These are phyloP conservation scores for Didymellaceae sp. DNA, from an alignment of 2,329 filamentous ascomycete species.

Conservation along the genomic window DNA sequence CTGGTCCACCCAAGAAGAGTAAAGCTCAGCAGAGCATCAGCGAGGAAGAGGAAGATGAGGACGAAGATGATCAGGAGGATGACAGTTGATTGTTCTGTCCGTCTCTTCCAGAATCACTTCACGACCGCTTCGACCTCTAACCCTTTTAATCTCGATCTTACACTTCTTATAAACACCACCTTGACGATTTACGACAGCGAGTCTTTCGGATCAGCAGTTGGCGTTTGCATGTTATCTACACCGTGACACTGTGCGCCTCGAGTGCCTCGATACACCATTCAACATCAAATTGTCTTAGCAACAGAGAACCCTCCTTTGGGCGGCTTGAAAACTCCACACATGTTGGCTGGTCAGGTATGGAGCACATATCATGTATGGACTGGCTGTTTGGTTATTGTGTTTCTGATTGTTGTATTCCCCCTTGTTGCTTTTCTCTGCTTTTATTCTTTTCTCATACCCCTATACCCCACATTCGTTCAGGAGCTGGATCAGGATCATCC, in stretches of 20 bases:
- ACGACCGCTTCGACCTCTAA: constrained; percentile 20
- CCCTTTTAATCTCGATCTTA: constrained; percentile 30
- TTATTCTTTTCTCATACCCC: constrained; percentile 19
- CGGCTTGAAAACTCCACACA: constrained; percentile 27
- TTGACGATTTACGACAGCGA: constrained; percentile 49
- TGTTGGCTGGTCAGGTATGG: constrained; percentile 10
- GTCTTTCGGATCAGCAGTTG: constrained; percentile 40
- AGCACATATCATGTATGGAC: constrained; percentile 13
- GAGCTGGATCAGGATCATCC: constrained; percentile 26
- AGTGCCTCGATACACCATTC: constrained; percentile 25
- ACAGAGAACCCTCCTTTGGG: constrained; percentile 19
- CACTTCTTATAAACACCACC: constrained; percentile 31
- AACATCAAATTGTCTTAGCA: constrained; percentile 45
- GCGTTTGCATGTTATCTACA: constrained; percentile 42
- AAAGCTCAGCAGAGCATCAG: constrained; percentile 58
- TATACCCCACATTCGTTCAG: constrained; percentile 24
- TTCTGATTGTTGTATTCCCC: constrained; percentile 19
- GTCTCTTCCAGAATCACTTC: constrained; percentile 2
- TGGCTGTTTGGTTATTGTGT: constrained; percentile 15
- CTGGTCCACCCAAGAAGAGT: constrained; percentile 55
- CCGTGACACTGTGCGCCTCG: constrained; percentile 26
- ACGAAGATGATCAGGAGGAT: constrained; percentile 60
- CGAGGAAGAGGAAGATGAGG: constrained; percentile 61
- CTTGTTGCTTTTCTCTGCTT: constrained; percentile 1
- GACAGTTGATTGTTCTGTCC: constrained; percentile 38